Evolutionary conservation across 2,329 filamentous ascomycete species (phyloP), one percentile per base, ranked within the genome.

Genomic region (Cercospora berteroae): DNA sequence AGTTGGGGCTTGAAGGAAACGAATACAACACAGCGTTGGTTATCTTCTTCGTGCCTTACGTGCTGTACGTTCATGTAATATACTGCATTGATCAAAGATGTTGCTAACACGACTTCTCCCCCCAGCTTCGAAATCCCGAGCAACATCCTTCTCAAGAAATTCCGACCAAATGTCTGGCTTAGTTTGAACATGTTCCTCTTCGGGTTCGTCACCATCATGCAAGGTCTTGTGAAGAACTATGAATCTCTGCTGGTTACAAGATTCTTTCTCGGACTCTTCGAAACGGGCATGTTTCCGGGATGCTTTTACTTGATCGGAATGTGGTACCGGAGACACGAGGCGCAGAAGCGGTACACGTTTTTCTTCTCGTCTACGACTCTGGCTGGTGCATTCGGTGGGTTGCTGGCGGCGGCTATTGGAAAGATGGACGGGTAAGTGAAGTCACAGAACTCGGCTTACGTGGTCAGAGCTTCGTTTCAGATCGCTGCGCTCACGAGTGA

Each of bases 331-430:
- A 88, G 94, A 67, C 84, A 84, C 55, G 95, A 98, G 80, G 93
- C 94, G 2, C 94, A 98, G 80, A 92, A 93, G 75, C 89, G 95
- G 31, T 97, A 94, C 81, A 91, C 89, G 16, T 94, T 98, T 83
- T 98, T 98, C 84, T 98, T 98, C 83, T 89, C 87, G 75, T 92
- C 86, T 29, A 94, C 91, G 0, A 91, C 89, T 0, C 82, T 94
- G 3, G 91, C 91, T 1, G 91, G 91, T 33, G 91, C 93, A 0
- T 97, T 97, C 74, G 93, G 92, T 52, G 93, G 93, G 2, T 85
- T 97, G 1, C 84, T 97, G 4, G 94, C 94, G 0, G 90, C 88
- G 1, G 94, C 90, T 0, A 96, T 97, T 70, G 92, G 92, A n/a
- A 92, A 95, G 75, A 94, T 97, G 91, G 86, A 93, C 71, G 52